A percentile compares a stretch with the other conserved stretches of the same genome.
Evolutionary conservation across 2,329 filamentous ascomycete genomes (phyloP).

Genomic region (Mariannaea elegans): DNA sequence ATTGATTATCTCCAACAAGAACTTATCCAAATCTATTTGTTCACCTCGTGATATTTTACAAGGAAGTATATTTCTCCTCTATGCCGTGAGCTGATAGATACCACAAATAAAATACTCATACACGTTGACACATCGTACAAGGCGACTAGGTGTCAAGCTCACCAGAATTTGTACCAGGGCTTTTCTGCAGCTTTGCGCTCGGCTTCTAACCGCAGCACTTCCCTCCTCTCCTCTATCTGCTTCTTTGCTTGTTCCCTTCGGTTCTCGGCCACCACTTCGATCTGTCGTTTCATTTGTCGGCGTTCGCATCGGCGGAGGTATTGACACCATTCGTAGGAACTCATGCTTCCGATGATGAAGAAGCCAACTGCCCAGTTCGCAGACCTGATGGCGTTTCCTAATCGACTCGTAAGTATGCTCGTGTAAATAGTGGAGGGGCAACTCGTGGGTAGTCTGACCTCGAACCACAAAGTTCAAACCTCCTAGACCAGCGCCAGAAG

Average conservation of each 20-base stretch:
- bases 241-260: slow-evolving; percentile 57
- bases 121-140: slow-evolving; percentile 24
- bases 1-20: slow-evolving; percentile 2
- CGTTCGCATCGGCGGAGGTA: slow-evolving; percentile 77
- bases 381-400: slow-evolving; percentile 56
- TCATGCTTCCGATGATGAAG: slow-evolving; percentile 75
- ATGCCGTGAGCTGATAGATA: slow-evolving; percentile 21
- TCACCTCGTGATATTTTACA: slow-evolving; percentile 15
- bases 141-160: slow-evolving; percentile 8
- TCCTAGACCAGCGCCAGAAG: slow-evolving; percentile 78
- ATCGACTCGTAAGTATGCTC: slow-evolving; percentile 20
- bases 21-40: slow-evolving; percentile 2
- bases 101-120: slow-evolving; percentile 34
- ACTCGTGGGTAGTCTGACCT: slow-evolving; percentile 61
- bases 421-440: background rate
- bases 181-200: slow-evolving; percentile 48
- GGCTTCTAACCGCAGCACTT: slow-evolving; percentile 43
- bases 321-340: slow-evolving; percentile 86
- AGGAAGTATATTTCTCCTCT: slow-evolving; percentile 15
- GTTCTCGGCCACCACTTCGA: slow-evolving; percentile 70
- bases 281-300: slow-evolving; percentile 83
- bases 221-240: slow-evolving; percentile 53
- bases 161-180: slow-evolving; percentile 69
- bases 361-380: slow-evolving; percentile 87
- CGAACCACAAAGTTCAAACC: slow-evolving; percentile 77